These are phyloP conservation scores for Piper longum DNA, from an alignment of 164 flowering plant genomes.

Conservation along the genomic window DNA sequence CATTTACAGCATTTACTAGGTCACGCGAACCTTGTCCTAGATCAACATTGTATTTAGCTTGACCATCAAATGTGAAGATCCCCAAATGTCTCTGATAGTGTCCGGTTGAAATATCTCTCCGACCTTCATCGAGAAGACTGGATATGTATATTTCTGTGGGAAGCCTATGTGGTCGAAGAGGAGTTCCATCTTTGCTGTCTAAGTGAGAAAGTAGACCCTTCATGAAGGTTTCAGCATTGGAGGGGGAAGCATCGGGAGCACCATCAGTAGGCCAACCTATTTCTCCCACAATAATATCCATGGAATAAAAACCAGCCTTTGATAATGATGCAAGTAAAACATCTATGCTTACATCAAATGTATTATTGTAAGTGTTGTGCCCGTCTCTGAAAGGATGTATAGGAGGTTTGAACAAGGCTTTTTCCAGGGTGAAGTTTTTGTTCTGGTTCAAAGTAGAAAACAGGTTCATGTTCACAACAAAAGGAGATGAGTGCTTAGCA, in stretches of 20 bases:
- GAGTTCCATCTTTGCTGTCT: constrained; percentile 47
- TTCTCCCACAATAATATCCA: constrained; percentile 48
- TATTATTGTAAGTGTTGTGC: constrained; percentile 46
- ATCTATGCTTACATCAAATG: constrained; percentile 57
- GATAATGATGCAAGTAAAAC: constrained; percentile 51
- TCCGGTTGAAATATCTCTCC: constrained; percentile 40
- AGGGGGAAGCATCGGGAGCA: constrained; percentile 49
- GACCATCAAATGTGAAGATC: constrained; percentile 85
- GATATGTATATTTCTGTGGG: constrained; percentile 50
- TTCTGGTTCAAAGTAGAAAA: constrained; percentile 39
- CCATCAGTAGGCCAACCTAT: constrained; percentile 99
- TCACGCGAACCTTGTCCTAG: constrained; percentile 37
- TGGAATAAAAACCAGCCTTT: constrained; percentile 35
- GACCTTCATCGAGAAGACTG: constrained; percentile 72
- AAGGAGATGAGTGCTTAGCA: constrained; percentile 49
- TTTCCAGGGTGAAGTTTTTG: constrained; percentile 52
- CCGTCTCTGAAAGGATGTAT: constrained; percentile 42
- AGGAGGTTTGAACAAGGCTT: constrained; percentile 46
- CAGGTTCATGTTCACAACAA: constrained; percentile 62
- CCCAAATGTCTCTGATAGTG: constrained; percentile 85
- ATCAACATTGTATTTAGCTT: constrained; percentile 60
- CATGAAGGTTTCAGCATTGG: constrained; percentile 50
- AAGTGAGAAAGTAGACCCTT: constrained; percentile 53
- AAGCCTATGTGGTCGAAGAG: constrained; percentile 42
- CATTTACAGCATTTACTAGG: constrained; percentile 54